Base-by-base conservation (phyloP, 768 basidiomycete species). In the Rhizopogon vesiculosus region DNA sequence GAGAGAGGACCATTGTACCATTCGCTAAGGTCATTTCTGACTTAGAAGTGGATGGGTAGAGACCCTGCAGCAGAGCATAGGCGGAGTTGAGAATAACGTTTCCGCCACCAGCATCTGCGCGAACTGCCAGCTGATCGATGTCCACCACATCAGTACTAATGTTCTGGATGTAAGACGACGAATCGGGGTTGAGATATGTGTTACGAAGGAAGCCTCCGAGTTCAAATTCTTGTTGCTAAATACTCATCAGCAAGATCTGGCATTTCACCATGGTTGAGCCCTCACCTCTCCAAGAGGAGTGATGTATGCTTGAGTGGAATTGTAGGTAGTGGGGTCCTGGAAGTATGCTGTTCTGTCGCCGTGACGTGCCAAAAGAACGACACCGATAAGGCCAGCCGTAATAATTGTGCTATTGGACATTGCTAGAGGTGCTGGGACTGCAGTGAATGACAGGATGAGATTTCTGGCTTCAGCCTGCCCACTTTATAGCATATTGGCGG, bases 71-170 rank as follows among this genome's bases (percentile, higher is more conserved):
- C 40, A 92, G 74, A 13, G 91, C 90, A 57, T 87, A 86, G 16
- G 90, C 85, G 7, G 87, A 87, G 76, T 93, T 89, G 71, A 89
- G 87, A 60, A 91, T 89, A 45, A 86, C 85, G 22, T 83, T 78
- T 50, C 91, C 91, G 70, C 85, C 85, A 44, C 90, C 90, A 48
- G 85, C 83, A 71, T 93, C 91, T 63, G 88, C 89, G 58, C 84
- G 85, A 53, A 88, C 80, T 61, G 81, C 84, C 56, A 93, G 76
- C 69, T 90, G 81, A 60, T 75, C 78, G 61, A 86, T 79, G 72
- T 88, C 77, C 29, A 81, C 87, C 52, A 91, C 72, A 65, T 88
- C 82, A 38, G 78, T 74, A 60, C 80, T 74, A 66, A 90, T 82
- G 52, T 81, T 84, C 58, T 79, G 77, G 59, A 91, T 86, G 69